These are phyloP conservation scores for Fraxinus xanthoxyloides DNA, from an alignment of 305 asterid genomes.

Conservation along the genomic window DNA sequence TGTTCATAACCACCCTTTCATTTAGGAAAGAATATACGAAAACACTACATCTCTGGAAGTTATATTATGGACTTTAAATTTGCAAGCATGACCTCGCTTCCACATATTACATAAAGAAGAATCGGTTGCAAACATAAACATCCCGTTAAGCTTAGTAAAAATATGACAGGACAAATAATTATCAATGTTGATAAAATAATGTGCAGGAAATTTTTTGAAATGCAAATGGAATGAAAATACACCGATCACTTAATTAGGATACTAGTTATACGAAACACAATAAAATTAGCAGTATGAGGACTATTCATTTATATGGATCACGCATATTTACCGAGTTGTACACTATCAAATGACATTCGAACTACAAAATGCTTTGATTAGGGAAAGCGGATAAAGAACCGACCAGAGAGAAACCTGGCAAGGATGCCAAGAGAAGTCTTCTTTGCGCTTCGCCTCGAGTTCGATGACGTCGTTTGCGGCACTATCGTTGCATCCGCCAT, in stretches of 20 bases:
- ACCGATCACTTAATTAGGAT: not conserved
- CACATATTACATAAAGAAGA: not conserved
- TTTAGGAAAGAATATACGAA: not conserved
- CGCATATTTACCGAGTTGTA: not conserved
- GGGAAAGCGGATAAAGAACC: slow-evolving; percentile 6
- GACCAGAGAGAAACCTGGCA: slow-evolving; percentile 46
- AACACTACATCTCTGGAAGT: not conserved
- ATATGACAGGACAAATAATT: not conserved
- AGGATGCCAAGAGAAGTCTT: slow-evolving; percentile 45
- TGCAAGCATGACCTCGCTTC: not conserved
- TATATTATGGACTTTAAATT: not conserved
- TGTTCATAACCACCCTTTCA: not conserved
- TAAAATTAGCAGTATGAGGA: not conserved
- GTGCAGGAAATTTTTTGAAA: not conserved
- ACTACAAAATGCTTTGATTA: not conserved
- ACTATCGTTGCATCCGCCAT: slow-evolving; percentile 16
- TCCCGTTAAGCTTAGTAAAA: not conserved
- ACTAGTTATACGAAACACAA: not conserved
- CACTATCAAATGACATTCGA: not conserved
- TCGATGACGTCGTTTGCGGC: slow-evolving; percentile 37
- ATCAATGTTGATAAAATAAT: not conserved
- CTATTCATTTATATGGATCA: not conserved
- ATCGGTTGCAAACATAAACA: not conserved
- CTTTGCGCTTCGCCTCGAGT: slow-evolving; percentile 45
- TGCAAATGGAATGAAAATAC: not conserved